Conservation (phyloP, 139 green algal genomes). For the Chlamydomonas incerta region DNA sequence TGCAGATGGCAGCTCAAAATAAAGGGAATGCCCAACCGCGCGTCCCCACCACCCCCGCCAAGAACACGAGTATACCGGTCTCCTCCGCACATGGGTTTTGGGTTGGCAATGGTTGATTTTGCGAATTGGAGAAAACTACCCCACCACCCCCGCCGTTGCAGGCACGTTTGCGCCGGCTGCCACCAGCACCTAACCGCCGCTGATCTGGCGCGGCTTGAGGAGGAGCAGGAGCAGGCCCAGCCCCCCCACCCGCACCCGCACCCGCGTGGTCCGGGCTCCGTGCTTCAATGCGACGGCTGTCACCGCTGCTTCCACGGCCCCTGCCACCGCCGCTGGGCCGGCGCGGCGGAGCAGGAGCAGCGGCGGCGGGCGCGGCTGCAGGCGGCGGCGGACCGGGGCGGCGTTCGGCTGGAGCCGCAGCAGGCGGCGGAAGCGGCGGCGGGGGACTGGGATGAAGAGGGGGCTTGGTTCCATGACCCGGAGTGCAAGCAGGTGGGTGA, state of each 20-base stretch:
- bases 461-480: conserved; percentile 8
- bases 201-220: not conserved
- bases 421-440: not conserved
- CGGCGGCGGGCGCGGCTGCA: not conserved
- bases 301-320: conserved; percentile 33
- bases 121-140: too few relatives aligned
- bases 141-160: too few relatives aligned
- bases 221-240: not conserved
- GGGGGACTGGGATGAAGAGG: not conserved
- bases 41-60: too few relatives aligned
- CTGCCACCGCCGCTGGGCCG: not conserved
- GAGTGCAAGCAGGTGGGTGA: conserved; percentile 5
- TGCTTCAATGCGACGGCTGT: conserved; percentile 14
- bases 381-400: not conserved
- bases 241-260: not conserved
- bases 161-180: conserved; percentile 20
- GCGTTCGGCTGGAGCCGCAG: not conserved
- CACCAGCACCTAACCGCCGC: not conserved
- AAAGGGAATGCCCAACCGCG: too few relatives aligned
- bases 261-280: not conserved
- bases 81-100: too few relatives aligned
- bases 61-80: too few relatives aligned
- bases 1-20: too few relatives aligned
- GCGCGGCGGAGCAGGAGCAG: not conserved
- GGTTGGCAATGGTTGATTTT: too few relatives aligned